Evolutionary conservation across 768 basidiomycete genomes (phyloP).

Genomic region (Cyathus striatus): DNA sequence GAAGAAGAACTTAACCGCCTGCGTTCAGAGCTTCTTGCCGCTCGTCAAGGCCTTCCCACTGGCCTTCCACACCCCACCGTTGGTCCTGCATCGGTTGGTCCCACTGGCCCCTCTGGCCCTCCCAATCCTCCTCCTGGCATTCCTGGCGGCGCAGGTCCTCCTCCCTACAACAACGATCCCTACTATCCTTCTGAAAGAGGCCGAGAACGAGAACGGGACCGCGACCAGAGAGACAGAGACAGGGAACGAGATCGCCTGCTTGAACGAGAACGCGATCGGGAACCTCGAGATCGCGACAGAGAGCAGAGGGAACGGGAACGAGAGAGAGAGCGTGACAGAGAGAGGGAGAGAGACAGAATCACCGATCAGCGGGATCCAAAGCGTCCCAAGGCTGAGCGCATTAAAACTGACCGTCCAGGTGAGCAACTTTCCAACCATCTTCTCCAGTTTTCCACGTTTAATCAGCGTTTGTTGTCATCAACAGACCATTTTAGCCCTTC

Average conservation of each 20-base stretch:
- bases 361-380: slow-evolving; percentile 51
- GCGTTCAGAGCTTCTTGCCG: slow-evolving; percentile 42
- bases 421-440: slow-evolving; percentile 1
- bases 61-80: slow-evolving; percentile 15
- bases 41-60: slow-evolving; percentile 6
- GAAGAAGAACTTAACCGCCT: slow-evolving; percentile 79
- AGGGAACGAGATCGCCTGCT: slow-evolving; percentile 11
- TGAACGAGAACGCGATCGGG: slow-evolving; percentile 23
- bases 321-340: slow-evolving; percentile 21
- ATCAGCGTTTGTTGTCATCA: neutral
- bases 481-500: slow-evolving; percentile 34
- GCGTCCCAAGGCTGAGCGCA: slow-evolving; percentile 44
- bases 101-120: slow-evolving; percentile 11
- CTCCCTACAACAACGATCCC: slow-evolving; percentile 12
- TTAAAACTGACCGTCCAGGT: slow-evolving; percentile 33
- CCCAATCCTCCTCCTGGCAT: slow-evolving; percentile 12
- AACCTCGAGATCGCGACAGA: slow-evolving; percentile 26
- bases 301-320: slow-evolving; percentile 28
- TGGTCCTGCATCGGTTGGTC: slow-evolving; percentile 3
- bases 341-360: slow-evolving; percentile 32
- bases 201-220: slow-evolving; percentile 15
- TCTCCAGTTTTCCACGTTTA: neutral
- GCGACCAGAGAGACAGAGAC: slow-evolving; percentile 19
- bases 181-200: slow-evolving; percentile 17
- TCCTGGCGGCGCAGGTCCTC: slow-evolving; percentile 8